Evolutionary conservation across 208 protist species (phyloP).

Genomic region (Crithidia fasciculata): DNA sequence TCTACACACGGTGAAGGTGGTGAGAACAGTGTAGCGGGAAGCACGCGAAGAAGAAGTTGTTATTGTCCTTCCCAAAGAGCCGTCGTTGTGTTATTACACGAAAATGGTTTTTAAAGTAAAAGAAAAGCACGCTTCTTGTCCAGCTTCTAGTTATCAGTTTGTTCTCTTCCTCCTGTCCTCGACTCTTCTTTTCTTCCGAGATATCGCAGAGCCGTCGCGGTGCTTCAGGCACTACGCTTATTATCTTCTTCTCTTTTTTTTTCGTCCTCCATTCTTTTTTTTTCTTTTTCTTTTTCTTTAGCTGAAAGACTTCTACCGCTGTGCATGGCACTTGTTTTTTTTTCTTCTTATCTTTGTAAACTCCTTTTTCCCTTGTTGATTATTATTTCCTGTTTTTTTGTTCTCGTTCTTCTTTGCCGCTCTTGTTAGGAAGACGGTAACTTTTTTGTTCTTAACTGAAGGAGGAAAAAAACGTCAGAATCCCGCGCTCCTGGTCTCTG

Average conservation of each 20-base stretch:
- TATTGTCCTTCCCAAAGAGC: not conserved
- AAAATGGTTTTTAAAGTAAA: too few relatives aligned
- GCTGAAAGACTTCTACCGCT: not conserved
- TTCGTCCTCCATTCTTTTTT: not conserved
- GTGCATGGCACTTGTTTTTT: constrained; percentile 3
- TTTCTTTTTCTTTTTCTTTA: not conserved
- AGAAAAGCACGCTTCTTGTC: not conserved
- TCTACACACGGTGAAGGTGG: too few relatives aligned
- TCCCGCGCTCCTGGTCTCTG: too few relatives aligned
- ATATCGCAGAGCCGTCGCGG: not conserved
- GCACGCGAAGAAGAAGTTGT: too few relatives aligned
- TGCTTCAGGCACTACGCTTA: not conserved
- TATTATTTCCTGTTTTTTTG: not conserved
- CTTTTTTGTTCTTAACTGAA: too few relatives aligned
- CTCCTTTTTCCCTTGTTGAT: not conserved
- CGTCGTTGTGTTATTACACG: constrained; percentile 12
- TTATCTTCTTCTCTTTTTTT: constrained; percentile 13
- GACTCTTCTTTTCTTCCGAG: too few relatives aligned
- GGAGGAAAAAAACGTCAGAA: too few relatives aligned
- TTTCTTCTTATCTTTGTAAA: not conserved
- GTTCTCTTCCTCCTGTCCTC: too few relatives aligned
- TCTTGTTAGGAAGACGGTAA: too few relatives aligned
- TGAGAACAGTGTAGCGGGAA: not conserved
- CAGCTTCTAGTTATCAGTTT: too few relatives aligned
- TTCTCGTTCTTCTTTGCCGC: not conserved